Evolutionary conservation across 495 filamentous ascomycete species (phyloP).

Genomic region (Pseudomonodictys pantanalensis): DNA sequence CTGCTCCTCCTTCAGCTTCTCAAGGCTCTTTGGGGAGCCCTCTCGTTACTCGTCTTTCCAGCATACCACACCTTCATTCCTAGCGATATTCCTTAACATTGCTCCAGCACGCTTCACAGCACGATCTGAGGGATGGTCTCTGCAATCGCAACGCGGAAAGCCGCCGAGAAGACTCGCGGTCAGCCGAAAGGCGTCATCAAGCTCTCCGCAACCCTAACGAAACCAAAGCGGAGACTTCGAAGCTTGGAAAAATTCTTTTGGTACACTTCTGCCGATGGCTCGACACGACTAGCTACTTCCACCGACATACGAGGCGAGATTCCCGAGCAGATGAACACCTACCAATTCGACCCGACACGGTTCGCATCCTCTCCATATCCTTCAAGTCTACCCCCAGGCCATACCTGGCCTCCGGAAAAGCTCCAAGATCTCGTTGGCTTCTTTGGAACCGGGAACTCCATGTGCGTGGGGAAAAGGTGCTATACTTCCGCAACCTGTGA

Average conservation of each 20-base stretch:
- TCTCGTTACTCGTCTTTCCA: too few species aligned
- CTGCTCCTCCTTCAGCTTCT: too few species aligned
- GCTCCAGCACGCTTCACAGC: too few species aligned
- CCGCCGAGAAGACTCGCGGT: too few species aligned
- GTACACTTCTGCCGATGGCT: constrained; percentile 8
- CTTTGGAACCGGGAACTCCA: neutral
- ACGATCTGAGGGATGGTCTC: too few species aligned
- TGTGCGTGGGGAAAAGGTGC: constrained; percentile 12
- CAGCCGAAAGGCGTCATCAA: neutral
- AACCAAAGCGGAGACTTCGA: neutral
- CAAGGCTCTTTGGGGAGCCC: too few species aligned
- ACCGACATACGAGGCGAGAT: neutral
- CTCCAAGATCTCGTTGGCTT: neutral
- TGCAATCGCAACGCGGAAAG: too few species aligned
- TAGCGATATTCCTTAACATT: too few species aligned
- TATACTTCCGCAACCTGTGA: neutral
- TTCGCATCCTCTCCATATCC: neutral
- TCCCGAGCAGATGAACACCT: constrained; percentile 8
- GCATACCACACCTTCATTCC: too few species aligned
- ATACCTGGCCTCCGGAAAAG: constrained; percentile 8
- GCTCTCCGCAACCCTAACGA: neutral
- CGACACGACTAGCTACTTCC: neutral
- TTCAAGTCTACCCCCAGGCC: neutral
- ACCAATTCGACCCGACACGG: constrained; percentile 4
- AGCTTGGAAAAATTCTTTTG: constrained; percentile 7